These are phyloP conservation scores for Macrophomina tecta DNA, from an alignment of 2,329 filamentous ascomycete species.

Conservation along the genomic window DNA sequence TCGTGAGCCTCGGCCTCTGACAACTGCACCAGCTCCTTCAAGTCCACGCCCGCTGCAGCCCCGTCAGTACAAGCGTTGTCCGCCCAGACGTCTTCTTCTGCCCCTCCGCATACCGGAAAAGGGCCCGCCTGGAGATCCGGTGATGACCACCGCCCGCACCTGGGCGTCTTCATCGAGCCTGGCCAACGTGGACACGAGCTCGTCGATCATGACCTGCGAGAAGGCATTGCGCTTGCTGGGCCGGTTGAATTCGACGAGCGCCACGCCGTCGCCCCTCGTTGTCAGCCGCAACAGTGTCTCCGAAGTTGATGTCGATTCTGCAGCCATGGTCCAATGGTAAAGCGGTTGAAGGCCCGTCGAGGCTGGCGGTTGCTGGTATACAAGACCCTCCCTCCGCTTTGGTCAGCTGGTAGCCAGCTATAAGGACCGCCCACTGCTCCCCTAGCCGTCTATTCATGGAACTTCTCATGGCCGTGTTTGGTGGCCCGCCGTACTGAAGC, in stretches of 20 bases:
- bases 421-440: background rate
- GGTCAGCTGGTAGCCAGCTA: background rate
- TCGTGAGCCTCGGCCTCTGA: constrained; percentile 86
- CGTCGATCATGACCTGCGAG: constrained; percentile 57
- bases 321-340: background rate
- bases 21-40: constrained; percentile 93
- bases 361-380: background rate
- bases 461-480: background rate
- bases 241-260: constrained; percentile 60
- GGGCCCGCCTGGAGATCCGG: constrained; percentile 84
- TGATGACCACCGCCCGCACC: constrained; percentile 62
- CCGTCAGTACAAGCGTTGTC: background rate
- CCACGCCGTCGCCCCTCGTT: constrained; percentile 45
- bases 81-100: background rate
- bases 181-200: constrained; percentile 34
- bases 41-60: constrained; percentile 81
- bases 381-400: background rate
- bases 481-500: background rate
- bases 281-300: constrained; percentile 22
- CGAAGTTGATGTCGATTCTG: background rate
- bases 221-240: constrained; percentile 66
- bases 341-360: background rate
- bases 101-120: constrained; percentile 58
- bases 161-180: constrained; percentile 33
- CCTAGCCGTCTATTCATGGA: background rate